A percentile compares a stretch with the other conserved stretches of the same genome.
Conservation (phyloP, 345 rosid genomes). For the Hibiscus syriacus region DNA sequence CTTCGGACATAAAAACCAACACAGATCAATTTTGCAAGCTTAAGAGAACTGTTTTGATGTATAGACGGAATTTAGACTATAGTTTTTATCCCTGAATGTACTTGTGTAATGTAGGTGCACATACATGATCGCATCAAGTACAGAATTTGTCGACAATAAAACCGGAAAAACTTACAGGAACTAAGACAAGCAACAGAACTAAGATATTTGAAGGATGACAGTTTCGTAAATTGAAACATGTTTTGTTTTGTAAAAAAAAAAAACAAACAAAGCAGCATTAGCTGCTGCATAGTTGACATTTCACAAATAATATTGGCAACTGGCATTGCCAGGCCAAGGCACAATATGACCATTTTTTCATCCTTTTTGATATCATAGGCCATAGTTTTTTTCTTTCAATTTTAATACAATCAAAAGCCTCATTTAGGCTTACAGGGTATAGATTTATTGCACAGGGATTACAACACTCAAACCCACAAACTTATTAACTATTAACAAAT, state of each 20-base stretch:
- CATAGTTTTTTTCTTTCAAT: not conserved
- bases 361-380: not conserved
- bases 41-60: not conserved
- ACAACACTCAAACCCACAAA: not conserved
- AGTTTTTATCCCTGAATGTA: not conserved
- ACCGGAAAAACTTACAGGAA: not conserved
- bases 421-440: not conserved
- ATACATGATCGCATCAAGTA: not conserved
- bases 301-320: too few species aligned
- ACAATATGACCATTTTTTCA: not conserved
- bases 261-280: not conserved
- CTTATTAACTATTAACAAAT: not conserved
- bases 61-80: not conserved
- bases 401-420: not conserved
- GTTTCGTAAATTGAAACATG: too few species aligned
- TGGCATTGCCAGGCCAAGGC: not conserved
- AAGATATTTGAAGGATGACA: not conserved
- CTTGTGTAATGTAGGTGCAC: not conserved
- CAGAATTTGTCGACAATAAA: not conserved
- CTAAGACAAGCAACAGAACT: not conserved
- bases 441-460: not conserved
- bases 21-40: not conserved
- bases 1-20: not conserved
- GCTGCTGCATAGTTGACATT: too few species aligned
- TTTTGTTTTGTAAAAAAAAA: not conserved